Conservation (phyloP, 371 early-diverging fungal genomes). For the Mortierella polycephala region DNA sequence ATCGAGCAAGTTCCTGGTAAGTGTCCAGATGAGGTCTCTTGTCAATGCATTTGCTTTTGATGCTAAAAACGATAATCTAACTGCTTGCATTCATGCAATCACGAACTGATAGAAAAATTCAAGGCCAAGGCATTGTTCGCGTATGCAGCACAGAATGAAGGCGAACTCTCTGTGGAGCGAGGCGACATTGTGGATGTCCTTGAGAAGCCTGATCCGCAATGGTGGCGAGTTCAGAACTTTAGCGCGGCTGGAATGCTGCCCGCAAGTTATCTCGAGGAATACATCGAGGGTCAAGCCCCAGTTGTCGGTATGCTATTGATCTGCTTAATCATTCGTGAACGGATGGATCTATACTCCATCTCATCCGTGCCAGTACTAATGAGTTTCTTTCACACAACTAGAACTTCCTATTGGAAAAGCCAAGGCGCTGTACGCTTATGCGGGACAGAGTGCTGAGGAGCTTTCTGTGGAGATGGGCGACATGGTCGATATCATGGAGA, state of each 20-base stretch:
- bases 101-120: conserved; percentile 21
- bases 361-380: background rate
- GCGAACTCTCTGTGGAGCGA: conserved; percentile 62
- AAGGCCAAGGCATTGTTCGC: conserved; percentile 40
- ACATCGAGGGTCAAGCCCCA: conserved; percentile 27
- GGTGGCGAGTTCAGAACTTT: conserved; percentile 68
- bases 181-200: conserved; percentile 65
- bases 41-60: background rate
- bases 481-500: conserved; percentile 62
- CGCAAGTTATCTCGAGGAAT: conserved; percentile 64
- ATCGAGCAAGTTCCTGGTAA: conserved; percentile 42
- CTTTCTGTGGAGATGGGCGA: conserved; percentile 61
- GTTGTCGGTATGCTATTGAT: conserved; percentile 23
- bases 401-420: conserved; percentile 45
- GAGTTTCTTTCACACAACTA: background rate
- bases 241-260: conserved; percentile 67
- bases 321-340: no score
- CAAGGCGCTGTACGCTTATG: conserved; percentile 58
- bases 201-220: conserved; percentile 68
- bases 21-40: background rate
- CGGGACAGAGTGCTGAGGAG: conserved; percentile 61
- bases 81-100: background rate
- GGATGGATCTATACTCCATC: no score
- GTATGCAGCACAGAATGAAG: conserved; percentile 45
- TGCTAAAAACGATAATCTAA: background rate